Evolutionary conservation across 1,284 basidiomycete species (phyloP), one percentile per base, ranked within the genome.

Genomic region (Ceratobasidium sp.): DNA sequence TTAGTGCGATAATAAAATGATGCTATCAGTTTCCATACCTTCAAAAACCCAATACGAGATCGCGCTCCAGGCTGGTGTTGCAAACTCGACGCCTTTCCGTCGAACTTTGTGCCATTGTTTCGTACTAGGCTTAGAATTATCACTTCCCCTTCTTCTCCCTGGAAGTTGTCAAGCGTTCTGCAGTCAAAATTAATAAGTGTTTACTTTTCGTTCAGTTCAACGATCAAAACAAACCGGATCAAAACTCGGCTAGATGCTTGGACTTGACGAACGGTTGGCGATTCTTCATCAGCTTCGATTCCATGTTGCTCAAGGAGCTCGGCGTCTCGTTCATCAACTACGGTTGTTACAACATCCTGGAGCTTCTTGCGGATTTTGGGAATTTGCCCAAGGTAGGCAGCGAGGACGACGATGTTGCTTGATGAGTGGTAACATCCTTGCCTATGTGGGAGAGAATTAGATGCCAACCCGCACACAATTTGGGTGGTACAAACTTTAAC

Each of bases 161-260:
- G 92, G 78, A 89, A 93, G 75, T 90, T 93, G 77, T 93, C 92
- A 0, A 93, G 86, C 0, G 91, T 93, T n/a, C 91, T 86, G n/a
- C n/a, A n/a, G n/a, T n/a, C n/a, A 8, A 1, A 44, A n/a, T 54
- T n/a, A n/a, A n/a, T n/a, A n/a, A 41, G 44, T 19, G 31, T n/a
- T 64, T n/a, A 57, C 8, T 44, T 4, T 47, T 24, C 56, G 11
- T 4, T 47, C 33, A 19, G 53, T n/a, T n/a, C n/a, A 14, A 7
- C 7, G 14, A 33, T 29, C 41, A 7, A 36, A 31, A 60, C 71
- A 14, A 22, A 73, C 4, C 60, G 67, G 67, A 75, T 53, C 54
- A 77, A 72, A 79, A 90, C 90, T 56, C 85, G 83, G 74, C 83
- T 85, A 0, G 85, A 83, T 0, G 89, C 85, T 63, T 84, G 80